phyloP scores from a whole-genome alignment of 2,329 filamentous ascomycete genomes.

The Botrytis aclada region DNA sequence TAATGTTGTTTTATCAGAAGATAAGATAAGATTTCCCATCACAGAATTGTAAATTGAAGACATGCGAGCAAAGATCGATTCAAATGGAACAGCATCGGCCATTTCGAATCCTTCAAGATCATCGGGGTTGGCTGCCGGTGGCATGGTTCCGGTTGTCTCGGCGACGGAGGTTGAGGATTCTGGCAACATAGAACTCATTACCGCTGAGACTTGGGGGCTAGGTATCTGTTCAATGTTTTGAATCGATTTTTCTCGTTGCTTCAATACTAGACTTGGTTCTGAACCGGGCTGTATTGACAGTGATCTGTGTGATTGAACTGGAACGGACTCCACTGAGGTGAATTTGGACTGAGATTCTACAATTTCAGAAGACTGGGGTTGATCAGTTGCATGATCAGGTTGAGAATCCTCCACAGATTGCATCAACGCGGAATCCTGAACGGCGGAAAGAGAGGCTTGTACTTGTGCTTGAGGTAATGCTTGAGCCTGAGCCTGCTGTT shows the following conservation, averaged over 20 bases:
- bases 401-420: neutral
- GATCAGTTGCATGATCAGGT: neutral
- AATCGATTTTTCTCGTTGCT: neutral
- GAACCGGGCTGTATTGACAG: neutral
- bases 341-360: neutral
- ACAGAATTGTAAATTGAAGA: conserved; percentile 26
- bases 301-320: neutral
- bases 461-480: neutral
- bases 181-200: neutral
- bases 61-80: conserved; percentile 25
- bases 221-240: neutral
- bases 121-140: neutral
- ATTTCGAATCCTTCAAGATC: conserved; percentile 13
- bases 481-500: neutral
- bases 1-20: conserved; percentile 27
- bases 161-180: neutral
- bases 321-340: neutral
- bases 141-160: too few species aligned
- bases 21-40: conserved; percentile 34
- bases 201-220: neutral
- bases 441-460: neutral
- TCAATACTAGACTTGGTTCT: neutral
- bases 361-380: neutral
- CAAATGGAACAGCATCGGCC: conserved; percentile 23
- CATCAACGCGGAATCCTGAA: neutral